Evolutionary conservation across 2,329 filamentous ascomycete genomes (phyloP).

Genomic region (Volutella citrinella): DNA sequence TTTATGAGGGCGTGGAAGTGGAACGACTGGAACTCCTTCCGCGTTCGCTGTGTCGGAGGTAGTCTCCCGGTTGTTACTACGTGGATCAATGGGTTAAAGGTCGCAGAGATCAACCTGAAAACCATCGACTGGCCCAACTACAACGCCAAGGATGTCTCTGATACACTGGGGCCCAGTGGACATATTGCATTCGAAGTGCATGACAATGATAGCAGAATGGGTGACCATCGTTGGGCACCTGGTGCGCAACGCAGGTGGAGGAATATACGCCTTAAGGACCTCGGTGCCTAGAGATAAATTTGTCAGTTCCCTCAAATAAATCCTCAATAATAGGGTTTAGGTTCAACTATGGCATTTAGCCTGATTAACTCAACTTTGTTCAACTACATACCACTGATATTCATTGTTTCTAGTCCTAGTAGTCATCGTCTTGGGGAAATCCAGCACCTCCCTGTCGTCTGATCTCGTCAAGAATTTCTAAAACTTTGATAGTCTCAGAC

Average conservation of each 20-base stretch:
- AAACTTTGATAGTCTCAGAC: constrained; percentile 42
- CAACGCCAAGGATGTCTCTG: too few relatives aligned
- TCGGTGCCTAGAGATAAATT: background rate
- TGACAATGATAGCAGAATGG: background rate
- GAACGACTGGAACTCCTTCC: too few relatives aligned
- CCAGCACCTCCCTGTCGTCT: constrained; percentile 30
- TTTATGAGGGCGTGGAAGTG: too few relatives aligned
- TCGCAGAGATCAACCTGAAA: background rate
- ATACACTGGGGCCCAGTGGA: background rate
- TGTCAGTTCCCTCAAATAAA: too few relatives aligned
- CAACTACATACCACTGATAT: too few relatives aligned
- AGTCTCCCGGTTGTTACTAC: too few relatives aligned
- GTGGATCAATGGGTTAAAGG: too few relatives aligned
- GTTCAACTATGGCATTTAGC: too few relatives aligned
- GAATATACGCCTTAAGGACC: background rate
- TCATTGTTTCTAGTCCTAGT: too few relatives aligned
- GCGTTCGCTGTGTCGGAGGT: too few relatives aligned
- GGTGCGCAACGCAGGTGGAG: constrained; percentile 1
- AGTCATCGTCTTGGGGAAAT: constrained; percentile 31
- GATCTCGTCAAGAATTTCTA: constrained; percentile 47
- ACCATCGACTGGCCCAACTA: constrained; percentile 1
- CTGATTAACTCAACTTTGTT: too few relatives aligned
- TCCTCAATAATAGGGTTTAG: too few relatives aligned
- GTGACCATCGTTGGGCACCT: background rate
- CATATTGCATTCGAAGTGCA: background rate